Conservation (phyloP, 1,139 yeast species). For the Sugiyamaella sp. region DNA sequence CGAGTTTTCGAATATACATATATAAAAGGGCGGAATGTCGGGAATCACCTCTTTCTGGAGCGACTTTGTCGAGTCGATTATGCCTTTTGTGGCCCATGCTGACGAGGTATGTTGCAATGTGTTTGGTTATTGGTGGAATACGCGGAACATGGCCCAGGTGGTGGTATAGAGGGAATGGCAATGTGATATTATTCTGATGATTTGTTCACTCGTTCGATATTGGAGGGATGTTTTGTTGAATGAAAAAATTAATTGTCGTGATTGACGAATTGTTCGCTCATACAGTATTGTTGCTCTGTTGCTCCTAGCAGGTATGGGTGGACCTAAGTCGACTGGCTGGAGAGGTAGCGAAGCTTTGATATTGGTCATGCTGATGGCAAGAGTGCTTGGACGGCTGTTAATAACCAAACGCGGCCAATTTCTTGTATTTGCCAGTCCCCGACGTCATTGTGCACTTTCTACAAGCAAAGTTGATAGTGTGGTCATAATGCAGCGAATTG, state of each 20-base stretch:
- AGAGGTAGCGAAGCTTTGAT: no score
- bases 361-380: no score
- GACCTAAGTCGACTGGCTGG: no score
- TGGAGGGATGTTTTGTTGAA: neutral
- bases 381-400: no score
- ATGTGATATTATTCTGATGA: neutral
- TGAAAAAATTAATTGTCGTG: neutral
- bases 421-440: no score
- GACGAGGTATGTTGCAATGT: constrained; percentile 52
- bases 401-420: no score
- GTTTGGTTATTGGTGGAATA: neutral
- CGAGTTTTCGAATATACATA: neutral
- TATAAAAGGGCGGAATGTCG: constrained; percentile 47
- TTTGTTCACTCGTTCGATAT: neutral
- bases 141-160: neutral
- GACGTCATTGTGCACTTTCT: no score
- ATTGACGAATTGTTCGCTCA: no score
- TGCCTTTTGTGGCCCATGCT: constrained; percentile 84
- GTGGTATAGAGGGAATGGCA: neutral
- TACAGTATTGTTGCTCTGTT: no score
- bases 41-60: constrained; percentile 55
- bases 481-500: no score
- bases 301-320: no score
- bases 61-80: constrained; percentile 78
- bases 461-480: no score